Evolutionary conservation across 2,329 filamentous ascomycete genomes (phyloP), one percentile per base, ranked within the genome.

Genomic region (Rhytidhysteron rufulum): DNA sequence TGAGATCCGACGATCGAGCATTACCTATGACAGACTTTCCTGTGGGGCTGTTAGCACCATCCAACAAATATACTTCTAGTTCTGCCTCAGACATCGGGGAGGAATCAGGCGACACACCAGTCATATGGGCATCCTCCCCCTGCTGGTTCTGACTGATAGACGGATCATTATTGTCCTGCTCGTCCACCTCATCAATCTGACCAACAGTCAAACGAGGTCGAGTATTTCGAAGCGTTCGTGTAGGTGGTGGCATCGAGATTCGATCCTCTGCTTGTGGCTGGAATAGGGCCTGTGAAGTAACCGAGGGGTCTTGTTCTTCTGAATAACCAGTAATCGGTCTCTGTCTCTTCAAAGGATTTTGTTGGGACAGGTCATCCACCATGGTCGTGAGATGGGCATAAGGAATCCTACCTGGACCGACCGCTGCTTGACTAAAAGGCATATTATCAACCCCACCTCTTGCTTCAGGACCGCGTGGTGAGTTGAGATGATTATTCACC

Each of bases 161-260:
- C n/a, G n/a, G n/a, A n/a, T n/a, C n/a, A 18, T 21, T 20, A n/a
- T 16, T 37, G 30, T 7, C 19, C 9, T 9, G 25, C n/a, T n/a
- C n/a, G n/a, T n/a, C n/a, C n/a, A n/a, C n/a, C n/a, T n/a, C n/a
- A n/a, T n/a, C n/a, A n/a, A n/a, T n/a, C n/a, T n/a, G n/a, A n/a
- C n/a, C n/a, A n/a, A n/a, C n/a, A n/a, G n/a, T n/a, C n/a, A n/a
- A n/a, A n/a, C n/a, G n/a, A n/a, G n/a, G n/a, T n/a, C n/a, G n/a
- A n/a, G 60, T 60, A 20, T 46, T 48, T 0, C 54, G 56, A 3
- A 56, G 11, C 2, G 55, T 47, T 34, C 59, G 56, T 10, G 48
- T 18, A 9, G 66, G 67, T 4, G 66, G 67, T 29, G 65, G 66
- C 67, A 69, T 70, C 9, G 53, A 33, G 13, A 67, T 59, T 29